phyloP scores from a whole-genome alignment of 140 eudicot species.

The Cichorium intybus region DNA sequence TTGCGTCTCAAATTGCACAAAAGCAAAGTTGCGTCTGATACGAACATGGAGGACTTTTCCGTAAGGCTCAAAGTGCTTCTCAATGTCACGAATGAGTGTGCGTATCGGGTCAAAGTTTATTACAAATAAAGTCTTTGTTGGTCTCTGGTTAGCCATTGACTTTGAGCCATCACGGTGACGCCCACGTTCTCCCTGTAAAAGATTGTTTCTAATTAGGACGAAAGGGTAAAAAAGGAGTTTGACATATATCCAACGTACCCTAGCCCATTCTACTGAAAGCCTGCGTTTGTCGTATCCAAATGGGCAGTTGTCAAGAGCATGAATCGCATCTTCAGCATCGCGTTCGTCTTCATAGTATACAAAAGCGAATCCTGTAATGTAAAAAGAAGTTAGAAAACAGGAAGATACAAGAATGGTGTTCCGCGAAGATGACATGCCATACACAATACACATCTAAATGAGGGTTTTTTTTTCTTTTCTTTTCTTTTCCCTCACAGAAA shows the following conservation, averaged over 20 bases:
- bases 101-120: slow-evolving; percentile 82
- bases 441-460: slow-evolving; percentile 39
- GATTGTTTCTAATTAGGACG: neutral
- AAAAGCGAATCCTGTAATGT: slow-evolving; percentile 79
- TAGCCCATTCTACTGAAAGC: slow-evolving; percentile 92
- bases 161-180: slow-evolving; percentile 66
- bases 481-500: slow-evolving; percentile 38
- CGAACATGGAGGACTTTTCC: slow-evolving; percentile 85
- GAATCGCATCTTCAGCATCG: slow-evolving; percentile 92
- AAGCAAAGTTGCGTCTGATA: slow-evolving; percentile 89
- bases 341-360: slow-evolving; percentile 95
- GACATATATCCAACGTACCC: slow-evolving; percentile 38
- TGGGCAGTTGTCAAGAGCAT: slow-evolving; percentile 62
- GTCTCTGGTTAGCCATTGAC: slow-evolving; percentile 62
- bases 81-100: slow-evolving; percentile 66
- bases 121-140: slow-evolving; percentile 86
- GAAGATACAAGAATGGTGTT: neutral
- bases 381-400: slow-evolving; percentile 17
- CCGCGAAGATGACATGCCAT: neutral
- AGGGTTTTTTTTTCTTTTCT: slow-evolving; percentile 12
- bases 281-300: slow-evolving; percentile 82
- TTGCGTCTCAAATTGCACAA: slow-evolving; percentile 91
- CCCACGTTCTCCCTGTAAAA: slow-evolving; percentile 78
- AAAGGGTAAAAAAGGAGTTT: neutral
- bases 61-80: slow-evolving; percentile 83